Evolutionary conservation across 495 filamentous ascomycete species (phyloP).

Genomic region (Cercophora samala): DNA sequence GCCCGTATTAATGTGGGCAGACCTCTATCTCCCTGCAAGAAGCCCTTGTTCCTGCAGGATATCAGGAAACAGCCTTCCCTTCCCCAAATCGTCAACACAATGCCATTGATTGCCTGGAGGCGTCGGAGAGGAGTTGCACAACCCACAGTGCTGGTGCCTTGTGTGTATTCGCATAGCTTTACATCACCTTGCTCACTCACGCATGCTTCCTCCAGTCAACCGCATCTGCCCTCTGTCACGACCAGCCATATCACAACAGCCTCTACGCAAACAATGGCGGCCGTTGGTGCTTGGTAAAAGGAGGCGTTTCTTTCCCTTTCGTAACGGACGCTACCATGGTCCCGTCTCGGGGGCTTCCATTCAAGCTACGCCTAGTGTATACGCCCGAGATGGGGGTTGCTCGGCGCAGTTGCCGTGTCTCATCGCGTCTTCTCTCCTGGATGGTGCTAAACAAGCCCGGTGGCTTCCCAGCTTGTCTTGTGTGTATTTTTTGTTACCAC

Average conservation of each 20-base stretch:
- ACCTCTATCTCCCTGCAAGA: not conserved
- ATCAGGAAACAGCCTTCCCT: not conserved
- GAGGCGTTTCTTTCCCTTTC: not conserved
- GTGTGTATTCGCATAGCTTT: not conserved
- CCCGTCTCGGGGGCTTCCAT: no score
- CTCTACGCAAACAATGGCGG: not conserved
- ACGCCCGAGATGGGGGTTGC: not conserved
- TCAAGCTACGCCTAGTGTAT: not conserved
- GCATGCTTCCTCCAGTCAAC: not conserved
- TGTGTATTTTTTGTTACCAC: not conserved
- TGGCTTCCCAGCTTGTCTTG: not conserved
- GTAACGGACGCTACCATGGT: not conserved
- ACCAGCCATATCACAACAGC: not conserved
- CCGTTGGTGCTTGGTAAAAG: not conserved
- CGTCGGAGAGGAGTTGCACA: not conserved
- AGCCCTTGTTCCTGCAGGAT: not conserved
- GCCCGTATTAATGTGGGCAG: not conserved
- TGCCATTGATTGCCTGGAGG: not conserved
- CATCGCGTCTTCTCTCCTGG: not conserved
- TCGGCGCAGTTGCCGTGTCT: not conserved
- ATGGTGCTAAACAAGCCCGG: not conserved
- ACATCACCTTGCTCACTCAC: not conserved
- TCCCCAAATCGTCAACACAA: slow-evolving; percentile 2
- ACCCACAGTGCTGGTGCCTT: not conserved
- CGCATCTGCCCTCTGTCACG: not conserved